Evolutionary conservation across 805 yeast genomes (phyloP).

Genomic region (Ogataea nitratoaversa): DNA sequence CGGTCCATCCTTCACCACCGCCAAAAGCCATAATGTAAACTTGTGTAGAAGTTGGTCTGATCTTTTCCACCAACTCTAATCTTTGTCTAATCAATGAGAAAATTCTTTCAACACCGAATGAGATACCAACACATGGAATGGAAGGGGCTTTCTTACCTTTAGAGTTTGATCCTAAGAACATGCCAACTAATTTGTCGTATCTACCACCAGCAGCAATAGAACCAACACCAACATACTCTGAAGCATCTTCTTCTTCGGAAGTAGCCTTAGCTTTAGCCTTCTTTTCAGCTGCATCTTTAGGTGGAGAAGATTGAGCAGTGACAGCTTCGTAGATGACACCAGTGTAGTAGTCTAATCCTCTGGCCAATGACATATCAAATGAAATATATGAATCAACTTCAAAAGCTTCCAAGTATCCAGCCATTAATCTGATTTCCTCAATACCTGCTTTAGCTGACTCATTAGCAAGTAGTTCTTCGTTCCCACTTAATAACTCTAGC

Average conservation of each 20-base stretch:
- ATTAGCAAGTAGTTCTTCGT: slow-evolving; percentile 56
- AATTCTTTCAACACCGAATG: slow-evolving; percentile 94
- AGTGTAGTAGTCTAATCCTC: slow-evolving; percentile 97
- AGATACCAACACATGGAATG: slow-evolving; percentile 95
- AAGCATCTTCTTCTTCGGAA: slow-evolving; percentile 80
- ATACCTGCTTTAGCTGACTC: slow-evolving; percentile 78
- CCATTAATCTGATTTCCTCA: slow-evolving; percentile 69
- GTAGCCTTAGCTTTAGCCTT: slow-evolving; percentile 39
- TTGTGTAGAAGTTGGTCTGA: slow-evolving; percentile 85
- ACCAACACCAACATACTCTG: slow-evolving; percentile 96
- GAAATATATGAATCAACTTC: slow-evolving; percentile 64
- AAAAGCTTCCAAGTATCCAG: slow-evolving; percentile 79
- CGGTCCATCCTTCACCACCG: slow-evolving; percentile 95
- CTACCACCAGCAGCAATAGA: slow-evolving; percentile 99
- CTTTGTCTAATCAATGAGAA: slow-evolving; percentile 86
- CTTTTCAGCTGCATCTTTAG: slow-evolving; percentile 67
- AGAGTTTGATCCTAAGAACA: slow-evolving; percentile 84
- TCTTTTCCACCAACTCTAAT: slow-evolving; percentile 53
- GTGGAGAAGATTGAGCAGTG: slow-evolving; percentile 95
- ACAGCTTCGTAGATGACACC: slow-evolving; percentile 97
- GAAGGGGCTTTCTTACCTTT: slow-evolving; percentile 61
- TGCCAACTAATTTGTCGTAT: slow-evolving; percentile 93
- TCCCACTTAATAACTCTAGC: slow-evolving; percentile 49
- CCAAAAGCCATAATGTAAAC: slow-evolving; percentile 98
- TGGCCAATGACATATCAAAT: slow-evolving; percentile 90